Conservation (phyloP, 78 protist genomes). For the Dictyostelium firmibasis region DNA sequence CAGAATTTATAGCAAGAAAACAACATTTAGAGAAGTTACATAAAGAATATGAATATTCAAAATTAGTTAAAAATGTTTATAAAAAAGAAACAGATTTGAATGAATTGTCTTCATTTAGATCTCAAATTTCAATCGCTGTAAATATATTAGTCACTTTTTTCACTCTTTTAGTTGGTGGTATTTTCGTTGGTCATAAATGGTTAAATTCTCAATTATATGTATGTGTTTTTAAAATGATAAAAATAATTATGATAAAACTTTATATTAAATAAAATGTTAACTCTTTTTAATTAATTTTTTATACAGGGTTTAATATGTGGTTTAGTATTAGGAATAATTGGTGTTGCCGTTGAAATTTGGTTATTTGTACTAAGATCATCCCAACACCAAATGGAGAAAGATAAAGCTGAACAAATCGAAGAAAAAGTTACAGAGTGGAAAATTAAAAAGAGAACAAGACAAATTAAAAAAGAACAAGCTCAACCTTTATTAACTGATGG, state of each 20-base stretch:
- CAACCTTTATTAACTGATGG: not conserved
- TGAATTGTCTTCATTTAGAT: conserved; percentile 12
- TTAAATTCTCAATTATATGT: not conserved
- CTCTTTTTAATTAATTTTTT: not conserved
- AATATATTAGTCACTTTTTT: conserved; percentile 62
- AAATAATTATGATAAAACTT: too few species aligned
- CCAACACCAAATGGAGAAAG: conserved; percentile 14
- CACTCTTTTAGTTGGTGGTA: conserved; percentile 59
- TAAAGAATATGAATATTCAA: conserved; percentile 30
- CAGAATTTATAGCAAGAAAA: conserved; percentile 35
- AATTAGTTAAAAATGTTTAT: conserved; percentile 28
- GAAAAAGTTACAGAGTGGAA: not conserved
- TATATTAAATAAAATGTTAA: too few species aligned
- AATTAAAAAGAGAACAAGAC: conserved; percentile 5
- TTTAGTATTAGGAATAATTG: conserved; percentile 7
- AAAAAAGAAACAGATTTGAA: conserved; percentile 17
- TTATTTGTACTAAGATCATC: conserved; percentile 17
- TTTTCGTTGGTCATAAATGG: conserved; percentile 36
- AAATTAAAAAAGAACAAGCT: conserved; percentile 19
- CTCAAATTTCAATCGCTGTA: conserved; percentile 46
- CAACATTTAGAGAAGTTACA: conserved; percentile 9
- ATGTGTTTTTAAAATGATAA: not conserved
- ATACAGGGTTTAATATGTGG: conserved; percentile 41
- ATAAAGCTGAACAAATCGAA: not conserved
- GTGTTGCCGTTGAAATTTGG: conserved; percentile 74